Percentiles rank a stretch among this genome's conserved stretches.
Conservation (phyloP, 371 early-diverging fungal genomes). For the Lichtheimia ornata region DNA sequence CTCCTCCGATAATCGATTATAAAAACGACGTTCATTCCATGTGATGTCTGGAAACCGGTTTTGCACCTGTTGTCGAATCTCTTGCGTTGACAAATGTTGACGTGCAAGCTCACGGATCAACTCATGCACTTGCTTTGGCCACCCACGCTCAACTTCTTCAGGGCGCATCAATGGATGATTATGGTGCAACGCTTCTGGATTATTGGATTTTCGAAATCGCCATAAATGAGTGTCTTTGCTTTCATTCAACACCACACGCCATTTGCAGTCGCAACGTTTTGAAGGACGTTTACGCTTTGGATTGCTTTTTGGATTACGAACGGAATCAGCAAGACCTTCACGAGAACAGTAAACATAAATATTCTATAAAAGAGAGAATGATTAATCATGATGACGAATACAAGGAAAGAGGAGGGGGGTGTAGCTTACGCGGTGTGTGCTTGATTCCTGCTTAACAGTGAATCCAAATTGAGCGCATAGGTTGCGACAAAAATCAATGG, state of each 20-base stretch:
- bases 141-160: slow-evolving; percentile 61
- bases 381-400: background rate
- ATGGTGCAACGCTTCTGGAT: slow-evolving; percentile 59
- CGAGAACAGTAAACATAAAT: slow-evolving; percentile 67
- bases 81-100: slow-evolving; percentile 55
- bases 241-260: slow-evolving; percentile 64
- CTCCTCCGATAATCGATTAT: slow-evolving; percentile 64
- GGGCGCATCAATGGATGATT: slow-evolving; percentile 63
- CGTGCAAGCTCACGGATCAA: slow-evolving; percentile 57
- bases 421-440: slow-evolving; percentile 65
- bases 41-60: slow-evolving; percentile 53
- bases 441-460: slow-evolving; percentile 69
- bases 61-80: slow-evolving; percentile 56
- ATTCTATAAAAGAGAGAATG: slow-evolving; percentile 43
- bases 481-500: slow-evolving; percentile 58
- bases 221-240: slow-evolving; percentile 43
- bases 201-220: slow-evolving; percentile 64
- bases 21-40: slow-evolving; percentile 69
- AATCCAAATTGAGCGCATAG: slow-evolving; percentile 63
- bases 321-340: slow-evolving; percentile 65
- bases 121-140: slow-evolving; percentile 61
- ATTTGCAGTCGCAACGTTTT: slow-evolving; percentile 65
- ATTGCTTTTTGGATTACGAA: slow-evolving; percentile 56
- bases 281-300: slow-evolving; percentile 61
- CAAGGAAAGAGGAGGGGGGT: background rate